Evolutionary conservation across 2,329 filamentous ascomycete genomes (phyloP), one percentile per base, ranked within the genome.

Genomic region (Thelonectria rubi): DNA sequence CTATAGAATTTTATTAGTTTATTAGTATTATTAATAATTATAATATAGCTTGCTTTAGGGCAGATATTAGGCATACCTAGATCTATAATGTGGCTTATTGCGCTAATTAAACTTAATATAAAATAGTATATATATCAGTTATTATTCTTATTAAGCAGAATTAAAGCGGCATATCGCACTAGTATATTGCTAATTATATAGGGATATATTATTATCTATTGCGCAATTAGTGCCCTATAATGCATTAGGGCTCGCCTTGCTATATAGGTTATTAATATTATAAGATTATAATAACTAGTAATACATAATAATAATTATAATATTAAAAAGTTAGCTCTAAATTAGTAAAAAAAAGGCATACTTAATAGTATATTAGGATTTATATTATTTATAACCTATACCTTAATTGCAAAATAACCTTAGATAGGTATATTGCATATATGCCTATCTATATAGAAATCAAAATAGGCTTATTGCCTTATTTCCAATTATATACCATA

Each of bases 251-350:
- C 15, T 43, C 20, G 24, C 21, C 43, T 45, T 47, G 45, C 32
- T 30, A 45, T 47, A 47, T n/a, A n/a, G n/a, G n/a, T n/a, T n/a
- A n/a, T n/a, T 59, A 53, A 34, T 47, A 26, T 26, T 17, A 30
- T 46, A 53, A 43, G 47, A 40, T 45, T 30, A 26, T 58, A 51
- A n/a, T n/a, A n/a, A n/a, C n/a, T 40, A 57, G 48, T 56, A 30
- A 7, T 46, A 30, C 51, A 42, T 21, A 5, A 18, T 34, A 43
- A 6, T 6, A 30, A 6, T 6, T 30, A n/a, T n/a, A n/a, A 30
- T 30, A 30, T 30, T 30, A 6, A 30, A 6, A 30, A 30, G 10
- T 30, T 39, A 18, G n/a, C 10, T 46, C 49, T 45, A n/a, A n/a
- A n/a, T n/a, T n/a, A n/a, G n/a, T n/a, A n/a, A n/a, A n/a, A n/a